A percentile compares a stretch with the other conserved stretches of the same genome.
Conservation (phyloP, 139 green algal species). For the Desmodesmus armatus region DNA sequence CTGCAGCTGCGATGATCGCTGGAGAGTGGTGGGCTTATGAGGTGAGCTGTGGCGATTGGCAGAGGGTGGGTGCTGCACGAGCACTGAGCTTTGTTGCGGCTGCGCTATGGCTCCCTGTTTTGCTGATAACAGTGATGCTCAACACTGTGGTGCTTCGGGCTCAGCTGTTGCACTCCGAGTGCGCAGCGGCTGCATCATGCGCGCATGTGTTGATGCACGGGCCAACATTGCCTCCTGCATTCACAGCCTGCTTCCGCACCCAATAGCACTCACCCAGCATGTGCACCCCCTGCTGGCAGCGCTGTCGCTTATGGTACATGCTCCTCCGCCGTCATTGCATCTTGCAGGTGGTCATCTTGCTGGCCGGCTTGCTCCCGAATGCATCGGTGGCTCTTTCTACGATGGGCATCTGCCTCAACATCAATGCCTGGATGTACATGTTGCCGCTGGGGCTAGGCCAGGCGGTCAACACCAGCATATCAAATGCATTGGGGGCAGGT, state of each 20-base stretch:
- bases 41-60: constrained; percentile 47
- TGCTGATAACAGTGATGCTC: background rate
- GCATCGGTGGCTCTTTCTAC: constrained; percentile 54
- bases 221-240: background rate
- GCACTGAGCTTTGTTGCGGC: background rate
- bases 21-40: constrained; percentile 68
- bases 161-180: background rate
- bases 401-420: constrained; percentile 59
- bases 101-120: background rate
- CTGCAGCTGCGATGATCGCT: constrained; percentile 61
- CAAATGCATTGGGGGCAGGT: constrained; percentile 61
- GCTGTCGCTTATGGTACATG: background rate
- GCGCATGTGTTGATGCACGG: background rate
- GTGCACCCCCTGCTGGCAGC: no score
- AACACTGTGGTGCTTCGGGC: background rate
- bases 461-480: constrained; percentile 58
- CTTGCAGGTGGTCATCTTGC: constrained; percentile 29
- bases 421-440: constrained; percentile 64
- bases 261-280: no score
- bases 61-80: background rate
- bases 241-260: background rate
- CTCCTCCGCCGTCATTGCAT: background rate
- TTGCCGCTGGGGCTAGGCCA: constrained; percentile 56
- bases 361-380: constrained; percentile 51
- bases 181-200: background rate